These are phyloP conservation scores for Kwoniella sp. DNA, from an alignment of 768 basidiomycete genomes.

Conservation along the genomic window DNA sequence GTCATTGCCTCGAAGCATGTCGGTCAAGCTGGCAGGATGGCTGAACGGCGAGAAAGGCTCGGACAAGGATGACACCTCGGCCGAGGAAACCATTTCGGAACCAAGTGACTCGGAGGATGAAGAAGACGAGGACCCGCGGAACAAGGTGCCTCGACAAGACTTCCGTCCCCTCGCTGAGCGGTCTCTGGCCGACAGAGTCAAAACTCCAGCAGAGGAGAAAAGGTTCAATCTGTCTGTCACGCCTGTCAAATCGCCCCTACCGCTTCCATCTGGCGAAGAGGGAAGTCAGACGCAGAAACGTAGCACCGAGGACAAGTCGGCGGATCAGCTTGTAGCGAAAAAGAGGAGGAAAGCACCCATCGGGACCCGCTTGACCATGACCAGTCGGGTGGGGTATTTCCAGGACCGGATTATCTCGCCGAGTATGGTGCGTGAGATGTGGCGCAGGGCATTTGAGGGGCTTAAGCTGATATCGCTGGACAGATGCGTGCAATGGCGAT, in stretches of 20 bases:
- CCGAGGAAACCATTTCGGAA: conserved; percentile 7
- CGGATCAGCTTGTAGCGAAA: conserved; percentile 44
- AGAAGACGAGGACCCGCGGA: conserved; percentile 53
- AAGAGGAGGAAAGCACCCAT: conserved; percentile 57
- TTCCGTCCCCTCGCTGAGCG: conserved; percentile 70
- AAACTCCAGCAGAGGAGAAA: conserved; percentile 48
- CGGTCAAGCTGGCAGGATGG: conserved; percentile 36
- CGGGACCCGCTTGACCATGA: conserved; percentile 89
- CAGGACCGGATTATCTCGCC: conserved; percentile 91
- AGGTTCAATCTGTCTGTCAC: conserved; percentile 6
- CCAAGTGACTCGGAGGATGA: conserved; percentile 51
- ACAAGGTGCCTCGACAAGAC: conserved; percentile 34
- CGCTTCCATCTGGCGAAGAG: conserved; percentile 46
- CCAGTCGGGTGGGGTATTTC: conserved; percentile 86
- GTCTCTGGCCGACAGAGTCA: conserved; percentile 65
- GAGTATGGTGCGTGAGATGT: conserved; percentile 72
- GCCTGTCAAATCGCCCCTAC: background rate
- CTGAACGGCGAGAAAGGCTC: conserved; percentile 6
- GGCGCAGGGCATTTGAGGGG: background rate
- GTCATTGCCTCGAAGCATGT: conserved; percentile 32
- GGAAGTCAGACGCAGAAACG: conserved; percentile 56
- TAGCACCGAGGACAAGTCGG: conserved; percentile 50
- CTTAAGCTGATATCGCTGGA: background rate
- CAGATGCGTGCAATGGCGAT: conserved; percentile 99
- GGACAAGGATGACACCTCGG: background rate